A percentile compares a stretch with the other conserved stretches of the same genome.
These are phyloP conservation scores for Mangifera indica DNA, from an alignment of 345 rosid species.

Conservation along the genomic window DNA sequence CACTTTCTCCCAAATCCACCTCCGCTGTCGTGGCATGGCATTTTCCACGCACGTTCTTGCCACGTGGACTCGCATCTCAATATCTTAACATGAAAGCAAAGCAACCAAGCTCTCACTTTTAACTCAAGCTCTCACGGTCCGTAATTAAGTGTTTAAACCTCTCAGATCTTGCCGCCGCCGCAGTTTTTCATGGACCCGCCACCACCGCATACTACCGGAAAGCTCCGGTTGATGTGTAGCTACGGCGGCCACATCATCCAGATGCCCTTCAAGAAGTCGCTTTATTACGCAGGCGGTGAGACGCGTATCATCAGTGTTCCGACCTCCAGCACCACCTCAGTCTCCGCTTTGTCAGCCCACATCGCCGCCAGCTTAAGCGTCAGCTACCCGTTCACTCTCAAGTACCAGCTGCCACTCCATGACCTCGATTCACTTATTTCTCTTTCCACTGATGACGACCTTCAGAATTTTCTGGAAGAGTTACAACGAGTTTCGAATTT, in stretches of 20 bases:
- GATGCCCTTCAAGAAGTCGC: constrained; percentile 48
- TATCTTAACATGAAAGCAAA: background rate
- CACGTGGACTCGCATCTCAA: background rate
- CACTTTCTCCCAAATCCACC: background rate
- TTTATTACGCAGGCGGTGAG: constrained; percentile 49
- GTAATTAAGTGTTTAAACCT: no score
- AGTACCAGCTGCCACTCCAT: constrained; percentile 50
- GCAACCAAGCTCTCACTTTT: background rate
- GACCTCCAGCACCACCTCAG: constrained; percentile 22
- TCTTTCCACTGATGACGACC: constrained; percentile 45
- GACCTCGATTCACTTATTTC: constrained; percentile 54
- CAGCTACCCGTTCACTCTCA: constrained; percentile 32
- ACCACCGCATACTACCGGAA: constrained; percentile 16
- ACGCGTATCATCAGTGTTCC: constrained; percentile 49
- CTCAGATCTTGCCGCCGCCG: constrained; percentile 1
- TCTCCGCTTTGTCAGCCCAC: constrained; percentile 37
- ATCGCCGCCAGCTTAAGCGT: constrained; percentile 37
- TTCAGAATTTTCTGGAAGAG: constrained; percentile 44
- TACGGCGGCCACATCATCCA: constrained; percentile 66
- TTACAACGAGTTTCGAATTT: constrained; percentile 26
- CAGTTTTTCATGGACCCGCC: constrained; percentile 8
- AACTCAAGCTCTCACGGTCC: no score
- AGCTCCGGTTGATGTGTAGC: constrained; percentile 80
- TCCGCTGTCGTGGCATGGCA: constrained; percentile 1
- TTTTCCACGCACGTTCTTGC: background rate